Conservation (phyloP, 2,329 filamentous ascomycete species). For the Pseudocercospora cruenta region DNA sequence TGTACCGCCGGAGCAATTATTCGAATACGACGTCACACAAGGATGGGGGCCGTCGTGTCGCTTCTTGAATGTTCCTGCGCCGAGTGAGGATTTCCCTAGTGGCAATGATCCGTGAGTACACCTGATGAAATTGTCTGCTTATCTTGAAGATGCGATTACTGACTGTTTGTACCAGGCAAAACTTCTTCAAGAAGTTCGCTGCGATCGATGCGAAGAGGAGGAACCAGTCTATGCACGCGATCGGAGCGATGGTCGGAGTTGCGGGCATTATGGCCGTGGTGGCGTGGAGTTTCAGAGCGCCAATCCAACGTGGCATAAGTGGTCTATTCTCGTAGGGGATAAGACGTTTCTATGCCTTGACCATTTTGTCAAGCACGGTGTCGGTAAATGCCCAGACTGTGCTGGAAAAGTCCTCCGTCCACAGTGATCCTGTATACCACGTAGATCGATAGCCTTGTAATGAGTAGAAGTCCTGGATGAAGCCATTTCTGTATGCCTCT, state of each 20-base stretch:
- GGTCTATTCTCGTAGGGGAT: neutral
- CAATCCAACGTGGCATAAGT: neutral
- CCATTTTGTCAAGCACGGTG: slow-evolving; percentile 16
- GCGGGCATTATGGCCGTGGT: neutral
- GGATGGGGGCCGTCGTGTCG: slow-evolving; percentile 23
- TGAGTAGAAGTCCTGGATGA: slow-evolving; percentile 14
- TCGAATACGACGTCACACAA: slow-evolving; percentile 12
- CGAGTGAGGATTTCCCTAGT: neutral
- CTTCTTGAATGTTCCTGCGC: slow-evolving; percentile 18
- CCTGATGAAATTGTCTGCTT: neutral
- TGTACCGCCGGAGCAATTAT: slow-evolving; percentile 25
- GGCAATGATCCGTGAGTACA: neutral
- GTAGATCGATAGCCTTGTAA: slow-evolving; percentile 19
- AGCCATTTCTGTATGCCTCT: slow-evolving; percentile 11
- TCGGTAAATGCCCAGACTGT: slow-evolving; percentile 18
- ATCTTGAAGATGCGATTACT: neutral
- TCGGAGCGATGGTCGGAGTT: neutral
- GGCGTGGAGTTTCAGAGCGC: neutral
- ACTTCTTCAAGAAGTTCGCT: neutral
- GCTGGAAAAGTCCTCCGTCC: slow-evolving; percentile 16
- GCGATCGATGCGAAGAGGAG: neutral
- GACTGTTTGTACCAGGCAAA: neutral
- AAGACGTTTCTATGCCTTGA: neutral
- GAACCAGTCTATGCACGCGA: neutral
- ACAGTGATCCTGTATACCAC: slow-evolving; percentile 17